A percentile compares a stretch with the other conserved stretches of the same genome.
Conservation (phyloP, 2,329 filamentous ascomycete species). For the Calcarisporium arbuscula region DNA sequence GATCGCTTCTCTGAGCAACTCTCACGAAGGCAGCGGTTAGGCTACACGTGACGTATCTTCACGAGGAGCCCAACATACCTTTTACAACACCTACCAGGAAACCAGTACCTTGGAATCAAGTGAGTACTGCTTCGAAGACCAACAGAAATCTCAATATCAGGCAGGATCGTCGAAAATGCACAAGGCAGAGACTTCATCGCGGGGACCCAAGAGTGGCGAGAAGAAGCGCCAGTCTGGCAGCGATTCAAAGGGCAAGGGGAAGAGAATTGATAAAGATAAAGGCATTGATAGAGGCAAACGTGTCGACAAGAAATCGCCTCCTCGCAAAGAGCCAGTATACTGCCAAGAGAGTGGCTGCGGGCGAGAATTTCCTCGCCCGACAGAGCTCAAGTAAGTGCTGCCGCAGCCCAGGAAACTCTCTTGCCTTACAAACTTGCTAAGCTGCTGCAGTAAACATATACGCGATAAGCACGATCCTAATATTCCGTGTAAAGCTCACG, state of each 20-base stretch:
- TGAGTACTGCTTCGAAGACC: too few relatives aligned
- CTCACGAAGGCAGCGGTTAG: background rate
- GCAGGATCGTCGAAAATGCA: too few relatives aligned
- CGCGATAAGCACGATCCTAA: background rate
- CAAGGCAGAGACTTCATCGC: background rate
- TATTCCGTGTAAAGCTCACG: background rate
- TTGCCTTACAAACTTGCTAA: background rate
- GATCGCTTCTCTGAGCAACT: background rate
- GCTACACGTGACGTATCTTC: background rate
- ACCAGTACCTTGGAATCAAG: too few relatives aligned
- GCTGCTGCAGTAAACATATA: background rate
- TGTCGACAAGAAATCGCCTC: background rate
- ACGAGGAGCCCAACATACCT: background rate
- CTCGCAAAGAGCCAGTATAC: background rate
- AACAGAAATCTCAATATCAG: too few relatives aligned
- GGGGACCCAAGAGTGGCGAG: background rate
- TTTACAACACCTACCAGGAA: too few relatives aligned
- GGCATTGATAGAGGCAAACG: background rate
- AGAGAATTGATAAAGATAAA: background rate
- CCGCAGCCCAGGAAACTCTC: background rate
- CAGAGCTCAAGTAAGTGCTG: slow-evolving; percentile 1
- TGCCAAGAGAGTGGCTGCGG: slow-evolving; percentile 1
- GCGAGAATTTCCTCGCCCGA: slow-evolving; percentile 1
- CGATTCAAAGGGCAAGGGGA: background rate
- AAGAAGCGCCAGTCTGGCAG: background rate